Evolutionary conservation across 2,329 filamentous ascomycete genomes (phyloP).

Genomic region (Nemania sp.): DNA sequence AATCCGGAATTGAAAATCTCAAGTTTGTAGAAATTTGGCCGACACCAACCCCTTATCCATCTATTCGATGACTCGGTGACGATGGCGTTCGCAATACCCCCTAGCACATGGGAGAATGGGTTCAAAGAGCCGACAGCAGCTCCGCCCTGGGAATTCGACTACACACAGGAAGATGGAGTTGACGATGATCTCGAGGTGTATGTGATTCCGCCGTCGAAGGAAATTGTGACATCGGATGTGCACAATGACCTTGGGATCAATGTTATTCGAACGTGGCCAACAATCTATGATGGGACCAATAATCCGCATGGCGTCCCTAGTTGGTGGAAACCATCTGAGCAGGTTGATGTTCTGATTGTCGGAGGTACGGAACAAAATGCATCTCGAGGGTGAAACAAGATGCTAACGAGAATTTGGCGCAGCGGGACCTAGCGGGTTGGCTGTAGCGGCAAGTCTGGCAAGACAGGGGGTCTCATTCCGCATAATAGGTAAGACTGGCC

Average conservation of each 20-base stretch:
- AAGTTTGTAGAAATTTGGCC: not conserved
- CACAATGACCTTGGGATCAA: conserved; percentile 49
- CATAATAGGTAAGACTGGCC: conserved; percentile 48
- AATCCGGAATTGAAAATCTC: not conserved
- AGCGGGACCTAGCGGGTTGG: conserved; percentile 52
- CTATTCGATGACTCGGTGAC: not conserved
- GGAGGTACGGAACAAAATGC: conserved; percentile 46
- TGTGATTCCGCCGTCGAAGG: conserved; percentile 43
- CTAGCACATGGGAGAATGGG: conserved; percentile 45
- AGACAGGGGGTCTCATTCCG: conserved; percentile 52
- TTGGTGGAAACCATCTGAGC: conserved; percentile 46
- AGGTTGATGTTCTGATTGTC: conserved; percentile 53
- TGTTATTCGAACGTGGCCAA: conserved; percentile 49
- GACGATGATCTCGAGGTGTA: conserved; percentile 38
- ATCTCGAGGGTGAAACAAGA: not conserved
- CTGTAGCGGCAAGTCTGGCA: conserved; percentile 49
- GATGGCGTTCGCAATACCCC: conserved; percentile 40
- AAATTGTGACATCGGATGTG: conserved; percentile 43
- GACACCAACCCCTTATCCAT: not conserved
- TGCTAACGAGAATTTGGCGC: not conserved
- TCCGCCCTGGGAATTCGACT: conserved; percentile 24
- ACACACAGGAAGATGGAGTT: conserved; percentile 10
- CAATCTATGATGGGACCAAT: conserved; percentile 49
- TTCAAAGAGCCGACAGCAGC: conserved; percentile 37
- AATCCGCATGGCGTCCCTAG: conserved; percentile 46